A percentile compares a stretch with the other conserved stretches of the same genome.
Conservation (phyloP, 2,329 filamentous ascomycete species). For the Phoma sp. region DNA sequence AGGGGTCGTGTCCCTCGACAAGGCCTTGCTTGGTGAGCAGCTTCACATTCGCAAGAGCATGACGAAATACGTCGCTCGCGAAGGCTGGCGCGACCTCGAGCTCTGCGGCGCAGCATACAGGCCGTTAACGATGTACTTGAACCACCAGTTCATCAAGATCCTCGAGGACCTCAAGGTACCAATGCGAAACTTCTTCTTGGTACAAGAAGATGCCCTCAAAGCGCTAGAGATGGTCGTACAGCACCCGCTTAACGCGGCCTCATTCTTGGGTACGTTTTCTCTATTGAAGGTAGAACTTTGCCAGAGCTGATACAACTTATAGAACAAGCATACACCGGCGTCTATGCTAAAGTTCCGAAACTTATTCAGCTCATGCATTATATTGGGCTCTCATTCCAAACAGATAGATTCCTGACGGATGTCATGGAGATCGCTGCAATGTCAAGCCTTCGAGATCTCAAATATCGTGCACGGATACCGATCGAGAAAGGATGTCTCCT, state of each 20-base stretch:
- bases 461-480: slow-evolving; percentile 79
- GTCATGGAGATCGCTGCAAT: slow-evolving; percentile 75
- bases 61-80: slow-evolving; percentile 72
- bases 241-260: slow-evolving; percentile 67
- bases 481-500: slow-evolving; percentile 75
- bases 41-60: slow-evolving; percentile 76
- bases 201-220: slow-evolving; percentile 70
- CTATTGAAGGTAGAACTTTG: too few species aligned
- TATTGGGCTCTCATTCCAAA: slow-evolving; percentile 69
- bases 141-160: slow-evolving; percentile 85
- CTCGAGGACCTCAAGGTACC: slow-evolving; percentile 77
- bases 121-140: slow-evolving; percentile 74
- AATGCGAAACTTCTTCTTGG: slow-evolving; percentile 64
- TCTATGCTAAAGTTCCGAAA: slow-evolving; percentile 65
- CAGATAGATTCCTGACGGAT: slow-evolving; percentile 73
- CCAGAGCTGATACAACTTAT: not conserved
- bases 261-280: slow-evolving; percentile 60
- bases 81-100: slow-evolving; percentile 64
- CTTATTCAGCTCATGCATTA: slow-evolving; percentile 67
- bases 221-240: slow-evolving; percentile 67
- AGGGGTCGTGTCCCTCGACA: slow-evolving; percentile 67
- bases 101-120: slow-evolving; percentile 75
- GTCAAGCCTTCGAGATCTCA: slow-evolving; percentile 75
- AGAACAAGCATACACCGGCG: slow-evolving; percentile 67
- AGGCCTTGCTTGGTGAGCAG: slow-evolving; percentile 61